Evolutionary conservation across 2,329 filamentous ascomycete genomes (phyloP).

Genomic region (Beauveria caledonica): DNA sequence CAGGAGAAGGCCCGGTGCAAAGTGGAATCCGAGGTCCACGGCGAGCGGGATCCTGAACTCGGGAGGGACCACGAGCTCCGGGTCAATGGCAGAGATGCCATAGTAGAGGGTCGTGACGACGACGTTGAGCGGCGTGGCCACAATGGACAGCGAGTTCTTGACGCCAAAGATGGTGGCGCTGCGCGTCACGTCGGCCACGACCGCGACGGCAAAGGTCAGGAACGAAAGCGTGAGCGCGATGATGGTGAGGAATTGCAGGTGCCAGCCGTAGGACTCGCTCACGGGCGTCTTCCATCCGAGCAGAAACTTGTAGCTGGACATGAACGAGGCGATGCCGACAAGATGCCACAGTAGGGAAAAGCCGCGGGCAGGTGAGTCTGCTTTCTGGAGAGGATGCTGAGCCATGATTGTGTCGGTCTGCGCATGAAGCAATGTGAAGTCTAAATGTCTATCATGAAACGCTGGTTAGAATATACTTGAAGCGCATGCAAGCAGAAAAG

Average conservation of each 20-base stretch:
- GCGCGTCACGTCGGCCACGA: slow-evolving; percentile 56
- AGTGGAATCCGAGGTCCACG: slow-evolving; percentile 58
- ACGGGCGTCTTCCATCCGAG: slow-evolving; percentile 41
- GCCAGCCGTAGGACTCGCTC: slow-evolving; percentile 54
- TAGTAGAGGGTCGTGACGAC: slow-evolving; percentile 67
- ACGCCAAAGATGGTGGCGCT: slow-evolving; percentile 49
- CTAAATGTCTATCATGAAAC: background rate
- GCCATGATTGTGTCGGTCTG: slow-evolving; percentile 24
- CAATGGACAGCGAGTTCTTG: slow-evolving; percentile 61
- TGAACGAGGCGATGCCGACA: slow-evolving; percentile 43
- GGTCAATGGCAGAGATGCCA: slow-evolving; percentile 53
- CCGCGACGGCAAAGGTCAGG: slow-evolving; percentile 51
- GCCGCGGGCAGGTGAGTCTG: slow-evolving; percentile 56
- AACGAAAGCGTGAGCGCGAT: slow-evolving; percentile 57
- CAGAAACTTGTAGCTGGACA: slow-evolving; percentile 45
- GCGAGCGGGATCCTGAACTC: slow-evolving; percentile 46
- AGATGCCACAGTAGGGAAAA: slow-evolving; percentile 56
- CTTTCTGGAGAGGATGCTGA: slow-evolving; percentile 55
- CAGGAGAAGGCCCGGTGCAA: slow-evolving; percentile 57
- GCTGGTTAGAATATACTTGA: too few species aligned
- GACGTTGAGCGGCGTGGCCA: slow-evolving; percentile 60
- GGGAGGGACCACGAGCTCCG: slow-evolving; percentile 42
- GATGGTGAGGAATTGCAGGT: slow-evolving; percentile 68
- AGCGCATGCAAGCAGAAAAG: too few species aligned
- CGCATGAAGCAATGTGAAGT: background rate